Percentiles rank a stretch among this genome's conserved stretches.
phyloP scores from a whole-genome alignment of 345 rosid genomes.

The Populus ilicifolia region DNA sequence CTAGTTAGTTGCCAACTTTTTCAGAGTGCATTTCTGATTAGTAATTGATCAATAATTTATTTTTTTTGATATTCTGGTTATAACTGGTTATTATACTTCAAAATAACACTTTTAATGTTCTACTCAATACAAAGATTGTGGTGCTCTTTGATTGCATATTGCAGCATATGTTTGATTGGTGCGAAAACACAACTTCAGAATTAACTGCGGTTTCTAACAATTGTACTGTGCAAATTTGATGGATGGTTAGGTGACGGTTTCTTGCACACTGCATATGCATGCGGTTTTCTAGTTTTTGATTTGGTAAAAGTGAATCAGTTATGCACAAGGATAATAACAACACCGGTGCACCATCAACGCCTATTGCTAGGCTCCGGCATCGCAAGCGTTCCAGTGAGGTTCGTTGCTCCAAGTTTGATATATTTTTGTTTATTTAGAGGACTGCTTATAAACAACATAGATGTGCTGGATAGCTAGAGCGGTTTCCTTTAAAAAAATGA shows the following conservation, averaged over 20 bases:
- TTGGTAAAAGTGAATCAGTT: conserved; percentile 21
- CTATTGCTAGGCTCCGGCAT: conserved; percentile 50
- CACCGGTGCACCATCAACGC: conserved; percentile 41
- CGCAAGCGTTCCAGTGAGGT: conserved; percentile 77
- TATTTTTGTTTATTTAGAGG: neutral
- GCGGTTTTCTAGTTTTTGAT: neutral
- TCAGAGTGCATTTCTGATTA: too few species aligned
- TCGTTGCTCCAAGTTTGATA: conserved; percentile 12
- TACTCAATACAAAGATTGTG: too few species aligned
- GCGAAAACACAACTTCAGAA: too few species aligned
- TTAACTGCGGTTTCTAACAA: too few species aligned
- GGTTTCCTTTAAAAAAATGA: neutral
- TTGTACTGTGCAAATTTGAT: neutral
- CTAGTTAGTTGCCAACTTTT: too few species aligned
- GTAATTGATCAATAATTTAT: too few species aligned
- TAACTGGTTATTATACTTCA: too few species aligned
- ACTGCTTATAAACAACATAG: neutral
- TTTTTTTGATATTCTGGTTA: too few species aligned
- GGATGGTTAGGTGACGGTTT: conserved; percentile 12
- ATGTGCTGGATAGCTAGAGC: neutral
- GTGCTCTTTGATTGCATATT: too few species aligned
- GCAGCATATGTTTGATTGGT: too few species aligned
- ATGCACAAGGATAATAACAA: conserved; percentile 59
- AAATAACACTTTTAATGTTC: too few species aligned
- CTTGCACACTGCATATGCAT: neutral